Percentiles rank a stretch among this genome's conserved stretches.
Evolutionary conservation across 148 eudicot genomes (phyloP).

Genomic region (Fagopyrum homotropicum): DNA sequence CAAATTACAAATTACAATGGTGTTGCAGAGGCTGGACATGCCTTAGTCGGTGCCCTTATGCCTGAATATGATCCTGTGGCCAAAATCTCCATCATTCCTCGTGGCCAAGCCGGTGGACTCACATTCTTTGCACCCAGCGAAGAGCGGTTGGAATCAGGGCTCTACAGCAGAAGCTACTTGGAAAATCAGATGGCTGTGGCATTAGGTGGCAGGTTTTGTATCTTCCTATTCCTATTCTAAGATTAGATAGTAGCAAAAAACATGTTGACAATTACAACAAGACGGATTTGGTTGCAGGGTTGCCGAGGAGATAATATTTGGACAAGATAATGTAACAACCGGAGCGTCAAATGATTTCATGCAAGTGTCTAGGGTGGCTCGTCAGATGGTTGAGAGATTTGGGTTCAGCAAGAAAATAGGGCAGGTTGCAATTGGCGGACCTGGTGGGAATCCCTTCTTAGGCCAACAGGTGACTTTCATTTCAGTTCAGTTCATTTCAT

Average conservation of each 20-base stretch:
- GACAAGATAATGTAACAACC: conserved; percentile 93
- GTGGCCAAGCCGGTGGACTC: conserved; percentile 99
- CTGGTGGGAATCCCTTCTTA: conserved; percentile 94
- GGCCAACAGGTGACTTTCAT: conserved; percentile 72
- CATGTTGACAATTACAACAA: background rate
- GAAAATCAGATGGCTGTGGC: conserved; percentile 99
- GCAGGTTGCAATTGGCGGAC: conserved; percentile 85
- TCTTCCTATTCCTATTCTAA: background rate
- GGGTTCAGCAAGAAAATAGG: conserved; percentile 99
- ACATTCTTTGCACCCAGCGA: conserved; percentile 99
- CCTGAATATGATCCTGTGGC: conserved; percentile 99
- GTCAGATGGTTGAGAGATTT: conserved; percentile 99
- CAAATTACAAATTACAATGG: background rate
- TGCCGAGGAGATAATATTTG: conserved; percentile 97
- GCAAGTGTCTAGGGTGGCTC: conserved; percentile 98
- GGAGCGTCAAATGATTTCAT: conserved; percentile 98
- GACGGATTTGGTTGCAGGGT: conserved; percentile 40
- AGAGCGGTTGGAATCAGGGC: conserved; percentile 95
- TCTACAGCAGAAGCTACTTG: conserved; percentile 92
- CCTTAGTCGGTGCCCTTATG: conserved; percentile 96
- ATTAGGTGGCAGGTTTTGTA: conserved; percentile 83
- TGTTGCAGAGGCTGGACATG: conserved; percentile 92
- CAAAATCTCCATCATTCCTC: conserved; percentile 95
- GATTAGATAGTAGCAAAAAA: background rate
- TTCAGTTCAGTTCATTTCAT: no score